phyloP scores from a whole-genome alignment of 2,329 filamentous ascomycete species.

The Alternaria ventricosa region DNA sequence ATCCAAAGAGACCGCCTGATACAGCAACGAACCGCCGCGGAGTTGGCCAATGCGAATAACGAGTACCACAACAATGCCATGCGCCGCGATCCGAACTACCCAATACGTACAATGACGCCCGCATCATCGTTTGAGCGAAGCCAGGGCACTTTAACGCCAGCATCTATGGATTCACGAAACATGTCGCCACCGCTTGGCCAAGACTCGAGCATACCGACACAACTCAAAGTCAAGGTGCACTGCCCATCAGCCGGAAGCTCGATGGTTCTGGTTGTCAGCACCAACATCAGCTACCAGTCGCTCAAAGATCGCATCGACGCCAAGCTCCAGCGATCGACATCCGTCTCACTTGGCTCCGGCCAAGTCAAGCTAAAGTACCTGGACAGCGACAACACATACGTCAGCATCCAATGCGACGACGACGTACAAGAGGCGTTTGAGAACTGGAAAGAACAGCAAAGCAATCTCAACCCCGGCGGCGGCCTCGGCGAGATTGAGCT shows the following conservation, averaged over 20 bases:
- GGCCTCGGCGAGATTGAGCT: slow-evolving; percentile 85
- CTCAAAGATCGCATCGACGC: slow-evolving; percentile 95
- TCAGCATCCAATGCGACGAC: slow-evolving; percentile 93
- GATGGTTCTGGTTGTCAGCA: slow-evolving; percentile 93
- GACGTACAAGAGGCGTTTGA: slow-evolving; percentile 96
- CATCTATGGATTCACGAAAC: slow-evolving; percentile 47
- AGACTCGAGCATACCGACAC: slow-evolving; percentile 62
- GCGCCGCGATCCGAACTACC: slow-evolving; percentile 41
- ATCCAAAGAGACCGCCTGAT: slow-evolving; percentile 66
- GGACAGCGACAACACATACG: slow-evolving; percentile 85
- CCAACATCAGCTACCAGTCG: slow-evolving; percentile 92
- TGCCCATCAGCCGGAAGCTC: slow-evolving; percentile 80
- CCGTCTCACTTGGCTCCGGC: slow-evolving; percentile 80
- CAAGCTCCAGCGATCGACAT: slow-evolving; percentile 87
- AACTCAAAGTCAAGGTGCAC: slow-evolving; percentile 95
- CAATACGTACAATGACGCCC: slow-evolving; percentile 47
- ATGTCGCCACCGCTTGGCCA: slow-evolving; percentile 46
- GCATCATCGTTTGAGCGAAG: slow-evolving; percentile 49
- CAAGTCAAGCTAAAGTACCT: slow-evolving; percentile 87
- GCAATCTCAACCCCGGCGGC: slow-evolving; percentile 62
- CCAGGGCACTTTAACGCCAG: slow-evolving; percentile 44
- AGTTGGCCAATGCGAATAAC: slow-evolving; percentile 50
- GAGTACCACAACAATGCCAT: slow-evolving; percentile 38
- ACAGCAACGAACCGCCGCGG: slow-evolving; percentile 46
- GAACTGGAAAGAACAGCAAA: slow-evolving; percentile 84